These are phyloP conservation scores for Saccharomyces hybrid DNA, from an alignment of 1,139 yeast species.

Conservation along the genomic window DNA sequence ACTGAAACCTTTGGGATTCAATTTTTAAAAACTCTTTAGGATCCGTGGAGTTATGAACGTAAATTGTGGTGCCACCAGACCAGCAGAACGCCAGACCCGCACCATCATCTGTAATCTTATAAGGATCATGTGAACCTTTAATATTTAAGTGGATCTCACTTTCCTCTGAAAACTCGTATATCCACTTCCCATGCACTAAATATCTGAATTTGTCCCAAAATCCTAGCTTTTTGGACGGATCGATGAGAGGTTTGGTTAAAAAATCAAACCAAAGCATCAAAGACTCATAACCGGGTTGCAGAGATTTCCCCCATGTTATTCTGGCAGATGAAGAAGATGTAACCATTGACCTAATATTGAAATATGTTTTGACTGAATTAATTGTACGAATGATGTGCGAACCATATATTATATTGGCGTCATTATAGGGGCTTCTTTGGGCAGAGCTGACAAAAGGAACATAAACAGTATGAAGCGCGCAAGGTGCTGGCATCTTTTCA, in stretches of 20 bases:
- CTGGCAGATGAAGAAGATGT: slow-evolving; percentile 52
- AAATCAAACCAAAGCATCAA: slow-evolving; percentile 70
- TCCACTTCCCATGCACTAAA: slow-evolving; percentile 45
- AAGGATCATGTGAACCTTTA: slow-evolving; percentile 63
- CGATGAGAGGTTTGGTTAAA: slow-evolving; percentile 68
- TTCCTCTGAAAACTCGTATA: slow-evolving; percentile 35
- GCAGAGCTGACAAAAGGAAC: slow-evolving; percentile 49
- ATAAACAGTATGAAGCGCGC: slow-evolving; percentile 44
- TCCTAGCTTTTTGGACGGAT: slow-evolving; percentile 74
- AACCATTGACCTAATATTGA: slow-evolving; percentile 49
- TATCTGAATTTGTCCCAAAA: slow-evolving; percentile 61
- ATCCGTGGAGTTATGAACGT: slow-evolving; percentile 51
- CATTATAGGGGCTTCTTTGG: slow-evolving; percentile 24
- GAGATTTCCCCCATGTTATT: slow-evolving; percentile 77
- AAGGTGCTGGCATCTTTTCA: slow-evolving; percentile 39
- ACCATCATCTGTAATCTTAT: slow-evolving; percentile 54
- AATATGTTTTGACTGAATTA: slow-evolving; percentile 55
- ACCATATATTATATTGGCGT: slow-evolving; percentile 47
- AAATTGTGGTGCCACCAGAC: slow-evolving; percentile 55
- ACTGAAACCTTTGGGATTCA: slow-evolving; percentile 55
- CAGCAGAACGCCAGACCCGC: slow-evolving; percentile 80
- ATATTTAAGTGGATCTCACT: slow-evolving; percentile 30
- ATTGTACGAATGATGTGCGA: slow-evolving; percentile 50
- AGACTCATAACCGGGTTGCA: slow-evolving; percentile 73
- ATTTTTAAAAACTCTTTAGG: slow-evolving; percentile 56